Conservation (phyloP, 371 early-diverging fungal species). For the Mortierella sp. region DNA sequence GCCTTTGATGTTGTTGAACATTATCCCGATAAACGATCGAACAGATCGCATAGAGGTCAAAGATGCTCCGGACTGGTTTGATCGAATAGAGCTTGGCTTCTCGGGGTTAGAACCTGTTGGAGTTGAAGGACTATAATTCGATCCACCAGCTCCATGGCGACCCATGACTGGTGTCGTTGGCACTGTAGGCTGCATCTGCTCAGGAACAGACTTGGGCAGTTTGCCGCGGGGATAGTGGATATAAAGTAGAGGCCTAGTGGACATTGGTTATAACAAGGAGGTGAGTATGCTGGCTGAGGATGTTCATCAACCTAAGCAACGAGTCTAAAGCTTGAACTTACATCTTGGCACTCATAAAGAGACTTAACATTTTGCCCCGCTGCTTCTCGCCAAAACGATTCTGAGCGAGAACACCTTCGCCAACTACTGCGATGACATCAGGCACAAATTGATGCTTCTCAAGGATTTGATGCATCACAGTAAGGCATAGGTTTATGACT, state of each 20-base stretch:
- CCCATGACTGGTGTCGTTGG: constrained; percentile 34
- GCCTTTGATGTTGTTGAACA: constrained; percentile 51
- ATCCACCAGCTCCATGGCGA: constrained; percentile 27
- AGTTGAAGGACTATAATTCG: constrained; percentile 25
- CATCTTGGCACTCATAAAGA: constrained; percentile 57
- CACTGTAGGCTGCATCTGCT: constrained; percentile 47
- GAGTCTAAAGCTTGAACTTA: constrained; percentile 11
- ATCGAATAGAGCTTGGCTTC: constrained; percentile 54
- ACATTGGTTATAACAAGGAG: background rate
- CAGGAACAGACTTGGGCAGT: constrained; percentile 47
- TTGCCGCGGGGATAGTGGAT: constrained; percentile 54
- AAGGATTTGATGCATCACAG: constrained; percentile 76
- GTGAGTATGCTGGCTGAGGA: background rate
- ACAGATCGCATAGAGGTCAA: constrained; percentile 55
- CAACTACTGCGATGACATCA: constrained; percentile 78
- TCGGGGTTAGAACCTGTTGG: constrained; percentile 20
- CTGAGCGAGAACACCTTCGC: constrained; percentile 70
- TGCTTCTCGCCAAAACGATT: constrained; percentile 72
- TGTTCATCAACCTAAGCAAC: background rate
- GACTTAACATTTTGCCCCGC: constrained; percentile 63
- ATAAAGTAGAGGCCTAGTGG: constrained; percentile 45
- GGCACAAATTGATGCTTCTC: constrained; percentile 82
- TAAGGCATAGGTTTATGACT: constrained; percentile 64
- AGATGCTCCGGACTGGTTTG: constrained; percentile 38
- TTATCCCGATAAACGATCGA: constrained; percentile 54